Evolutionary conservation across 176 grass and related monocot species (phyloP).

Genomic region (Juncus inflexus): DNA sequence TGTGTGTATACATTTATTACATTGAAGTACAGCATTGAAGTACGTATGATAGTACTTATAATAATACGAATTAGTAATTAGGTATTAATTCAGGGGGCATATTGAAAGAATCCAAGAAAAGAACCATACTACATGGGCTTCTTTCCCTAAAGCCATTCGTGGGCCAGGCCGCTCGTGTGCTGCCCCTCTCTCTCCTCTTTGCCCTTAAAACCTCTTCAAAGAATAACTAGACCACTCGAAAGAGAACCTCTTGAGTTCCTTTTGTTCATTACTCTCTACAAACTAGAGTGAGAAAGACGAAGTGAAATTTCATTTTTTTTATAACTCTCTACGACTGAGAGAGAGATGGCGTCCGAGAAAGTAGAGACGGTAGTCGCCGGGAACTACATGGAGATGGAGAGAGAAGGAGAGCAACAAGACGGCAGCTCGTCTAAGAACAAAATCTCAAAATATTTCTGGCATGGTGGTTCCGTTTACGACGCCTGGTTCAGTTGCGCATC

Average conservation of each 20-base stretch:
- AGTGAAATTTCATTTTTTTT: background rate
- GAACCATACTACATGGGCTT: conserved; percentile 32
- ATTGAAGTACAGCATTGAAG: no score
- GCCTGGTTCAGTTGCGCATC: conserved; percentile 98
- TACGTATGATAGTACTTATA: no score
- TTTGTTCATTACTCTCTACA: background rate
- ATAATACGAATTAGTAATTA: background rate
- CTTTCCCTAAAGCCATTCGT: conserved; percentile 34
- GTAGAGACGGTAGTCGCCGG: conserved; percentile 94
- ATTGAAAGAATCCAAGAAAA: conserved; percentile 19
- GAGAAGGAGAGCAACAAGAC: conserved; percentile 25
- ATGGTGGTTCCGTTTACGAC: conserved; percentile 85
- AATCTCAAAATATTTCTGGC: conserved; percentile 58
- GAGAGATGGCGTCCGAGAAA: conserved; percentile 78
- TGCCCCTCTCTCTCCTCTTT: conserved; percentile 45
- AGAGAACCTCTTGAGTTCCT: background rate
- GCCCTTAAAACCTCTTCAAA: conserved; percentile 28
- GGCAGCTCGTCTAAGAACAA: conserved; percentile 2
- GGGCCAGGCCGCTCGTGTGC: conserved; percentile 65
- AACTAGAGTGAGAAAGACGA: background rate
- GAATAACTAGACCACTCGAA: no score
- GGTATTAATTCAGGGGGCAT: conserved; percentile 8
- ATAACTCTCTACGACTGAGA: background rate
- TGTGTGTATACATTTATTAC: no score
- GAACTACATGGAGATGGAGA: conserved; percentile 95